Base-by-base conservation (phyloP, 2,329 filamentous ascomycete genomes). In the Colletotrichum sp. region DNA sequence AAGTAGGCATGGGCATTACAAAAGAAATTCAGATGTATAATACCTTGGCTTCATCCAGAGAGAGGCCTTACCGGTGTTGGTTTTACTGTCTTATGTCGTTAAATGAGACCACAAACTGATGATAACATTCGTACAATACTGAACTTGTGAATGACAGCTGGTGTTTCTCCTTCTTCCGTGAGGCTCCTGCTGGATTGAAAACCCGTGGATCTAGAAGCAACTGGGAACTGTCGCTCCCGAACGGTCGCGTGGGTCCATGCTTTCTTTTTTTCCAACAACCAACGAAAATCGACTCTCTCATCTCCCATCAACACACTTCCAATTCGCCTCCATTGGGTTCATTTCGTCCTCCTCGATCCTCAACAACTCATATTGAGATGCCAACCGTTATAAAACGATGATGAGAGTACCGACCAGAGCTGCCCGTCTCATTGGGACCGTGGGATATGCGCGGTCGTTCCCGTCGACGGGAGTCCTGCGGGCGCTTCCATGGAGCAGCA, bases 11-110 rank as follows among this genome's bases (percentile, higher is more conserved):
- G 57, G 34, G 67, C 34, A 70, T 48, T 70, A 63, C 34, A 70
- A 63, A 70, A 70, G 57, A 70, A 70, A 59, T 70, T 70, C 68
- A 70, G 57, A 52, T 70, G 57, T 70, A 70, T 63, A 63, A 63
- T 70, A 70, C 68, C 68, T 70, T 26, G 67, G 57, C 18, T 62
- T 60, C 36, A 70, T 39, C 48, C 44, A 52, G n/a, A 52, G 44
- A 48, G 39, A 52, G 7, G 52, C 66, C 66, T 18, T 28, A 8
- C 24, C 59, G 44, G 36, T 68, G 66, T 60, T 48, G 52, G 52
- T 18, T 66, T 30, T 59, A 59, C 18, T 24, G 36, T 36, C 32
- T 60, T 60, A 68, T 68, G 66, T 68, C 66, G 24, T 66, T 24
- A 66, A 60, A 68, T 60, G 66, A 68, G 48, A 57, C 65, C 34